These are phyloP conservation scores for Saccharomyces hybrid DNA, from an alignment of 1,139 yeast species.

Conservation along the genomic window DNA sequence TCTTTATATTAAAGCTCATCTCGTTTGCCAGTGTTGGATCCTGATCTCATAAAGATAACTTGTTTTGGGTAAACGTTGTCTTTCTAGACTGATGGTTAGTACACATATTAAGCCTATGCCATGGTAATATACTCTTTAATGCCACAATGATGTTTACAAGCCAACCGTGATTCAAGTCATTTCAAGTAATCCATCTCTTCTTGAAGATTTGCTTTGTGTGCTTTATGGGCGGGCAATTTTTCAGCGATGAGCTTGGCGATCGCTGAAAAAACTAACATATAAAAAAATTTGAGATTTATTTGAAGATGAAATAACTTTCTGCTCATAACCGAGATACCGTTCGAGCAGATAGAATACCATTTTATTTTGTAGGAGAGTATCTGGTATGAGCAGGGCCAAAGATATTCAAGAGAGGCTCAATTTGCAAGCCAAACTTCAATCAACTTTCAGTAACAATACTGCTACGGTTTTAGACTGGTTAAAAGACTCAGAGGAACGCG, in stretches of 20 bases:
- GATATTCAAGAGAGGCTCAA: constrained; percentile 35
- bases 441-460: constrained; percentile 22
- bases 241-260: not conserved
- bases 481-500: constrained; percentile 4
- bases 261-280: not conserved
- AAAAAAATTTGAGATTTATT: not conserved
- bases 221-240: too few relatives aligned
- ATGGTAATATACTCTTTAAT: too few relatives aligned
- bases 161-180: too few relatives aligned
- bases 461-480: constrained; percentile 28
- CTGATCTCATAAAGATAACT: too few relatives aligned
- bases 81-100: too few relatives aligned
- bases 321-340: not conserved
- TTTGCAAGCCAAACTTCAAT: constrained; percentile 32
- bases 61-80: too few relatives aligned
- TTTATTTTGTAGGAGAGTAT: not conserved
- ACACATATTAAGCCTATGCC: too few relatives aligned
- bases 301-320: not conserved
- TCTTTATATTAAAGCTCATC: too few relatives aligned
- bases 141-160: too few relatives aligned
- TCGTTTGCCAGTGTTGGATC: too few relatives aligned
- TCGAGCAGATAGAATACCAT: not conserved
- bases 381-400: constrained; percentile 31
- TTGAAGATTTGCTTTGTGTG: too few relatives aligned
- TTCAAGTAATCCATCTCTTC: too few relatives aligned